Conservation (phyloP, 192 early-diverging fungal species). For the Coemansia reversa region DNA sequence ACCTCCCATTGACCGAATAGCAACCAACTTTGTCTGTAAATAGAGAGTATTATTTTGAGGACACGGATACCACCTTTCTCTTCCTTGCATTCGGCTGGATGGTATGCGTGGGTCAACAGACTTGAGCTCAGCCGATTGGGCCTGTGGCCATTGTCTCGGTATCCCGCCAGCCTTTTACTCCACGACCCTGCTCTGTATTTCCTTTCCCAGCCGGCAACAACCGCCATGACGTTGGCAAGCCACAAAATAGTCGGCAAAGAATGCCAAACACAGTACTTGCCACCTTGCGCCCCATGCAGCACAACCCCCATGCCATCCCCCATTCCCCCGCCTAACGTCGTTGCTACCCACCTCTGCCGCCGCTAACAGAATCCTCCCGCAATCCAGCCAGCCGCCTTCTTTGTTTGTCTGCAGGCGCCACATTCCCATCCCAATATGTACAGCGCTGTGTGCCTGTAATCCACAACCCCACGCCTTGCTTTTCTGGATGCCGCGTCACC, state of each 20-base stretch:
- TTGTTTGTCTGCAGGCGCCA: not conserved
- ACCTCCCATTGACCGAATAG: not conserved
- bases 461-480: not conserved
- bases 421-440: not conserved
- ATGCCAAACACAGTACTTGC: slow-evolving; percentile 11
- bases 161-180: not conserved
- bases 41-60: not conserved
- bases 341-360: not conserved
- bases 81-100: not conserved
- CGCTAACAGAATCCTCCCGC: not conserved
- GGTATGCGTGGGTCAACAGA: not conserved
- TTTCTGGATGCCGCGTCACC: not conserved
- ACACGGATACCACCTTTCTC: not conserved
- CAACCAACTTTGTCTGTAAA: not conserved
- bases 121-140: not conserved
- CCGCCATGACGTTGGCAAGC: slow-evolving; percentile 1
- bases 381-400: not conserved
- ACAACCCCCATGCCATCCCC: not conserved
- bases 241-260: slow-evolving; percentile 7
- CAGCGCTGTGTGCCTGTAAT: not conserved
- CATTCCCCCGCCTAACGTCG: not conserved
- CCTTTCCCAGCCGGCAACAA: not conserved
- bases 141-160: not conserved
- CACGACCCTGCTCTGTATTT: not conserved
- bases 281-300: slow-evolving; percentile 13